These are phyloP conservation scores for Exophiala sp. DNA, from an alignment of 2,329 filamentous ascomycete species.

Conservation along the genomic window DNA sequence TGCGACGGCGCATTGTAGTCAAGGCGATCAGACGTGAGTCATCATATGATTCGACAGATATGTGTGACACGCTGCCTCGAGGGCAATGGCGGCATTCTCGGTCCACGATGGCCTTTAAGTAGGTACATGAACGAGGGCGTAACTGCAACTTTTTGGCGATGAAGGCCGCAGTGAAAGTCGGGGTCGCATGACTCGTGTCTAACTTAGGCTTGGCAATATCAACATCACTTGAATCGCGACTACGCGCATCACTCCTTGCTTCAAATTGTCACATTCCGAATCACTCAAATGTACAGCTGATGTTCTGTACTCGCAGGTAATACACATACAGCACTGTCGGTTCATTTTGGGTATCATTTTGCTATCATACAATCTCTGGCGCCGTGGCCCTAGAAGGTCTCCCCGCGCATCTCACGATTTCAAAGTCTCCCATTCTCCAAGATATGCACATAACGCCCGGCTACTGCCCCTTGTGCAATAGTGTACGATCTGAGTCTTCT, in stretches of 20 bases:
- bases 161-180: background rate
- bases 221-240: background rate
- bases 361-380: background rate
- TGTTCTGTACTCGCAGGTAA: no score
- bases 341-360: background rate
- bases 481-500: slow-evolving; percentile 72
- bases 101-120: background rate
- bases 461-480: slow-evolving; percentile 90
- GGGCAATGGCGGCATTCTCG: no score
- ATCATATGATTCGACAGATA: slow-evolving; percentile 36
- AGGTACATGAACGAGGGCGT: background rate
- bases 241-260: no score
- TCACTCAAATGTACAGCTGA: no score
- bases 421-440: slow-evolving; percentile 38
- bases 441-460: slow-evolving; percentile 65
- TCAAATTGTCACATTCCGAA: no score
- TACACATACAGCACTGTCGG: no score
- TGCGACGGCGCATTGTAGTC: slow-evolving; percentile 9
- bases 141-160: slow-evolving; percentile 9
- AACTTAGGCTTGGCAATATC: slow-evolving; percentile 1
- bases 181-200: slow-evolving; percentile 9
- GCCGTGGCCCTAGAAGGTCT: background rate
- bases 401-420: background rate
- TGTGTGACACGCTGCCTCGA: no score
- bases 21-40: slow-evolving; percentile 30